Evolutionary conservation across 305 asterid genomes (phyloP).

Genomic region (Solanum hybrid): DNA sequence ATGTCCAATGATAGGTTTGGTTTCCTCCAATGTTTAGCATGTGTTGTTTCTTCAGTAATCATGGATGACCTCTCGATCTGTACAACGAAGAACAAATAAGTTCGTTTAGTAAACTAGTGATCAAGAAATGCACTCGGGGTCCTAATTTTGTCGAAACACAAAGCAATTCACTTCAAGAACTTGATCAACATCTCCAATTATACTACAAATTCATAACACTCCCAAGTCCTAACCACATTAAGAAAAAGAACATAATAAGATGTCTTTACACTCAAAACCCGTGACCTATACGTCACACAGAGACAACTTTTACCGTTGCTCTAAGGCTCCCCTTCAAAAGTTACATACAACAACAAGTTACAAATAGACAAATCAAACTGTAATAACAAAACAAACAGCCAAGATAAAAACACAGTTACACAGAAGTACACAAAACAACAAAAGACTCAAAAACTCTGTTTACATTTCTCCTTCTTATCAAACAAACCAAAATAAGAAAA

Average conservation of each 20-base stretch:
- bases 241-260: background rate
- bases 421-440: background rate
- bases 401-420: background rate
- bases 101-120: background rate
- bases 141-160: background rate
- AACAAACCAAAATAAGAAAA: background rate
- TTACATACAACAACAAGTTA: background rate
- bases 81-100: background rate
- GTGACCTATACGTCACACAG: background rate
- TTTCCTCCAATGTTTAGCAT: slow-evolving; percentile 51
- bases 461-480: background rate
- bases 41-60: slow-evolving; percentile 30
- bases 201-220: background rate
- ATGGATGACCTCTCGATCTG: slow-evolving; percentile 35
- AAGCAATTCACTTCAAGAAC: background rate
- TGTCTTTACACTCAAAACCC: background rate
- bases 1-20: slow-evolving; percentile 66
- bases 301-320: background rate
- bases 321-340: background rate
- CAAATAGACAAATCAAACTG: background rate
- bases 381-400: background rate
- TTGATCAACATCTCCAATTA: background rate
- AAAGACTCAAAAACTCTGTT: background rate
- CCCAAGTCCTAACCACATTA: background rate
- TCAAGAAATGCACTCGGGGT: background rate